Percentiles rank a stretch among this genome's conserved stretches.
Conservation (phyloP, 2,329 filamentous ascomycete genomes). For the Xylaria sp. region DNA sequence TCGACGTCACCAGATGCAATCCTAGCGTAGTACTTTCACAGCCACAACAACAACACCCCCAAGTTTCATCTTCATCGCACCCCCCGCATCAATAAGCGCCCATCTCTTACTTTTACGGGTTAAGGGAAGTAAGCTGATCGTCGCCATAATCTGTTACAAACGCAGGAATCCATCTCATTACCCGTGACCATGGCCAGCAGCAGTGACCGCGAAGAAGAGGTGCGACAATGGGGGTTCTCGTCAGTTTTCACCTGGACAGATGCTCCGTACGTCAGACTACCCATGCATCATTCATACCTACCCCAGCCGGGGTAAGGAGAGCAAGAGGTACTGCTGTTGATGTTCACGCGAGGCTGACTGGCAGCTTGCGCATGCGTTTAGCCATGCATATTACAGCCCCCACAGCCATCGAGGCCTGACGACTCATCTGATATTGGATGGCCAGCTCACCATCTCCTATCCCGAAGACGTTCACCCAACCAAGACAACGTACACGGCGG, state of each 20-base stretch:
- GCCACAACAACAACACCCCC: neutral
- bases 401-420: conserved; percentile 61
- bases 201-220: conserved; percentile 52
- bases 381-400: conserved; percentile 62
- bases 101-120: neutral
- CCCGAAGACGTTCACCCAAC: conserved; percentile 51
- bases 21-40: neutral
- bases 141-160: too few species aligned
- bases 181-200: conserved; percentile 31
- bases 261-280: conserved; percentile 49
- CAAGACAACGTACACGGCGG: conserved; percentile 55
- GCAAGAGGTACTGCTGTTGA: neutral
- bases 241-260: conserved; percentile 71
- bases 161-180: conserved; percentile 2
- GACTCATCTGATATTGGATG: conserved; percentile 63
- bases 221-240: conserved; percentile 63
- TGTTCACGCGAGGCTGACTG: conserved; percentile 18
- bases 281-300: neutral
- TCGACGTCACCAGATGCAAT: neutral
- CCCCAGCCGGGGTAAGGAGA: neutral
- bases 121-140: neutral
- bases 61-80: neutral
- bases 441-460: conserved; percentile 62
- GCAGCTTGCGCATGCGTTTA: conserved; percentile 30
- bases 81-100: neutral